Conservation (phyloP, 2,329 filamentous ascomycete genomes). For the Colletotrichum ledebouriae region DNA sequence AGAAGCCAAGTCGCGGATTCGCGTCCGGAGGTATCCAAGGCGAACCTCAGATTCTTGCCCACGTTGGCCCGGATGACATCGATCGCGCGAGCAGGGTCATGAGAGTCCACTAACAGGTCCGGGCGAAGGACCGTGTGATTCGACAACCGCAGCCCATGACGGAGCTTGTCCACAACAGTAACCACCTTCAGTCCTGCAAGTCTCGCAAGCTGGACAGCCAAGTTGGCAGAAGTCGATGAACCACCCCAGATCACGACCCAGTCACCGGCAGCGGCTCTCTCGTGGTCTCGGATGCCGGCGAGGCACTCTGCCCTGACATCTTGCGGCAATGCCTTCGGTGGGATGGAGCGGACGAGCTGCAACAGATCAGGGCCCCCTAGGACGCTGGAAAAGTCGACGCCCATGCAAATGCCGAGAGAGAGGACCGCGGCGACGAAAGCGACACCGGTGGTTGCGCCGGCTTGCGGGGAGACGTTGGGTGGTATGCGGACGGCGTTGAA, state of each 20-base stretch:
- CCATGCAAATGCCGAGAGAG: conserved; percentile 77
- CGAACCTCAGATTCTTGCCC: conserved; percentile 71
- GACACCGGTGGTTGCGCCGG: conserved; percentile 75
- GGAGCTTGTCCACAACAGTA: conserved; percentile 74
- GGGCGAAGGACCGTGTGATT: conserved; percentile 59
- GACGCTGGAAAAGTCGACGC: conserved; percentile 71
- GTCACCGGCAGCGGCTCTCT: conserved; percentile 71
- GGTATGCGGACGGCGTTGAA: conserved; percentile 77
- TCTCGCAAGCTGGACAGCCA: conserved; percentile 77
- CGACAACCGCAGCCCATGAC: conserved; percentile 72
- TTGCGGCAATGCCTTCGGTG: conserved; percentile 63
- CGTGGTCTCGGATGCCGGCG: conserved; percentile 62
- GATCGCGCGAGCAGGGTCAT: conserved; percentile 74
- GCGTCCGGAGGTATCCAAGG: conserved; percentile 75
- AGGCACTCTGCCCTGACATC: conserved; percentile 76
- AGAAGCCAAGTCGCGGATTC: conserved; percentile 73
- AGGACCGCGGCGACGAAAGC: conserved; percentile 79
- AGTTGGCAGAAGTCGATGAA: conserved; percentile 78
- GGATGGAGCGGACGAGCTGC: conserved; percentile 60
- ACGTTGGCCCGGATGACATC: conserved; percentile 73
- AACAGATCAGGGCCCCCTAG: conserved; percentile 71
- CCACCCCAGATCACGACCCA: conserved; percentile 83
- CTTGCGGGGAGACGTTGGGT: conserved; percentile 61
- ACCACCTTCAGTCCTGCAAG: conserved; percentile 75
- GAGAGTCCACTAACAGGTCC: conserved; percentile 77